Evolutionary conservation across 768 basidiomycete species (phyloP), one percentile per base, ranked within the genome.

Genomic region (Kwoniella newhampshirensis): DNA sequence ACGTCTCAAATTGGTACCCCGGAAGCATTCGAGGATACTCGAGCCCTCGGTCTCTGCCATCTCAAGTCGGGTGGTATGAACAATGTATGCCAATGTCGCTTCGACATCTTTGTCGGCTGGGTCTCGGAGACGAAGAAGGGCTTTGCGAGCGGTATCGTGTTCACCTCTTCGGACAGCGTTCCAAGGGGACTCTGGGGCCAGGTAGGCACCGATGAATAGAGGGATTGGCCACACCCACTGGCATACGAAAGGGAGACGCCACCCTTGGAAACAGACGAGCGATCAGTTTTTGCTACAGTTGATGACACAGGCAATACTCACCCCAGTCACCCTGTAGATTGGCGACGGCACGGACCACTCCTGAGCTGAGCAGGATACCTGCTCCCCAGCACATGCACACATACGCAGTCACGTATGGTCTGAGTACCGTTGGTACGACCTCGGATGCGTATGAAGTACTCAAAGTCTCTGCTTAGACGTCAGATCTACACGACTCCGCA

Each of bases 121-220:
- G 3, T 62, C 57, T 25, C 73, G 51, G 1, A 65, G 55, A 2
- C 57, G 47, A 5, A 23, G 26, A n/a, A 71, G 58, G n/a, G 60
- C 37, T 5, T 41, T 20, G 13, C 62, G 59, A 18, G 70, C 65
- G 7, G 58, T 42, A 3, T 68, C 69, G n/a, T 43, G 48, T 27
- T 54, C 57, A 25, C 64, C 66, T 20, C 64, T 48, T 57, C 72
- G 57, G 27, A 74, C 64, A 6, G 63, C 44, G 53, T 60, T 61
- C 73, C 73, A 74, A 11, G 68, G 71, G 2, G 60, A 63, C 46
- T 74, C 70, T 23, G 73, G 73, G 15, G 68, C 66, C 36, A 70
- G 59, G 40, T 54, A 60, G 23, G 62, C 63, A 1, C 39, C 56
- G 48, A 66, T 57, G 53, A 69, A 59, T 2, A 74, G 44, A 12